Base-by-base conservation (phyloP, 169 alveolate species). In the Cryptosporidium meleagridis region DNA sequence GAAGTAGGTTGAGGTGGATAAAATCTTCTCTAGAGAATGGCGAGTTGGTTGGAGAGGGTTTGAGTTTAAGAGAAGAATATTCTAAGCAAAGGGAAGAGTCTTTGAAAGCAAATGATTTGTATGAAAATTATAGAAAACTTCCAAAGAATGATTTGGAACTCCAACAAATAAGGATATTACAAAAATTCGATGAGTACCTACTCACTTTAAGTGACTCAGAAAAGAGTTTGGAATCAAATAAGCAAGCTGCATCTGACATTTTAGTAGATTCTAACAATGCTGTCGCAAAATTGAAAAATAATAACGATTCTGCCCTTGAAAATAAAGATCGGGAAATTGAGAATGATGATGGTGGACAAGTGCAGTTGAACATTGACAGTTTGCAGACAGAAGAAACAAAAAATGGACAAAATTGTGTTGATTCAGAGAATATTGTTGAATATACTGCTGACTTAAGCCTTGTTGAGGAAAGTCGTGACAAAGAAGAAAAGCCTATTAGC, bases 1-100 rank as follows among this genome's bases (percentile, higher is more conserved):
- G 93, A 3, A 69, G 85, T 58, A 62, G 93, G 29, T 33, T 85
- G 45, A 59, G 89, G 37, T 86, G 94, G 92, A 31, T 92, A 9
- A 89, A 85, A 61, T 58, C 67, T 26, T 70, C 85, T 29, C 59
- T 59, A 5, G 91, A 85, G 35, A 48, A 80, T 48, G 89, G 75
- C 2, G 68, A 80, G 23, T 21, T 65, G 89, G 89, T 62, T 8
- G 75, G 73, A 2, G 89, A 80, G 52, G 89, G 89, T 10, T 80
- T 80, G 75, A 55, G 21, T 23, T 35, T 73, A 62, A 80, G 75
- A 29, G 75, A 59, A 18, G 89, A 80, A 35, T 80, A 80, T 39
- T 62, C 65, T 3, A 62, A 41, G n/a, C 89, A 80, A 80, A 80
- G 89, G 35, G 89, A 80, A 65, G 89, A 80, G 44, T 21, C 26